Base-by-base conservation (phyloP, 768 basidiomycete genomes). In the Sarcodon aspratus region DNA sequence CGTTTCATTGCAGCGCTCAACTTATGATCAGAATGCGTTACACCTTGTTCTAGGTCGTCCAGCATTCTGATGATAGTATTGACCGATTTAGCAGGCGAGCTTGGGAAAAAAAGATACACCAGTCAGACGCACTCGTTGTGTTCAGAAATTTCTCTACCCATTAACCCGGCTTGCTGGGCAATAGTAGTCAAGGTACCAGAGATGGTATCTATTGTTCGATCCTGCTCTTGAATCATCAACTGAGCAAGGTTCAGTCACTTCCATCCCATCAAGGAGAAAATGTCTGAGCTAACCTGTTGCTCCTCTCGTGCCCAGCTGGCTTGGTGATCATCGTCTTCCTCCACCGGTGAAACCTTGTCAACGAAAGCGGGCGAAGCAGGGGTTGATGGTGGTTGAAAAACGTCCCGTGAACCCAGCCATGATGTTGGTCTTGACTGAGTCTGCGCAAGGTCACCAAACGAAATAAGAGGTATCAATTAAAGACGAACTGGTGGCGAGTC, bases 71-170 rank as follows among this genome's bases (percentile, higher is more conserved):
- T 6, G 18, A 27, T n/a, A n/a, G 38, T 49, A 40, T 34, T 45
- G 10, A 11, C 6, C 3, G 48, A 48, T 7, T 45, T 7, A 46
- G 31, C 49, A 33, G 17, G 31, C 5, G 31, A 64, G 43, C 15
- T 15, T 34, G 33, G 2, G 45, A 52, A 63, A 43, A 33, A n/a
- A 32, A 43, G n/a, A n/a, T n/a, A n/a, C n/a, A n/a, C n/a, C n/a
- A n/a, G n/a, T n/a, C n/a, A 18, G 13, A 57, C 79, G 53, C 53
- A 95, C 95, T 90, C 89, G 55, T 85, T 88, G 58, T 99, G 96
- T 60, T 94, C 91, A 8, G 63, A 70, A 45, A 98, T 88, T 61
- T 99, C 96, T 50, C 79, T 80, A 0, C 95, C 95, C 80, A 99
- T 99, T 33, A 97, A 69, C 9, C 85, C 86, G 0, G 96, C 96